phyloP scores from a whole-genome alignment of 768 basidiomycete species.

The Sporobolomyces roseus region DNA sequence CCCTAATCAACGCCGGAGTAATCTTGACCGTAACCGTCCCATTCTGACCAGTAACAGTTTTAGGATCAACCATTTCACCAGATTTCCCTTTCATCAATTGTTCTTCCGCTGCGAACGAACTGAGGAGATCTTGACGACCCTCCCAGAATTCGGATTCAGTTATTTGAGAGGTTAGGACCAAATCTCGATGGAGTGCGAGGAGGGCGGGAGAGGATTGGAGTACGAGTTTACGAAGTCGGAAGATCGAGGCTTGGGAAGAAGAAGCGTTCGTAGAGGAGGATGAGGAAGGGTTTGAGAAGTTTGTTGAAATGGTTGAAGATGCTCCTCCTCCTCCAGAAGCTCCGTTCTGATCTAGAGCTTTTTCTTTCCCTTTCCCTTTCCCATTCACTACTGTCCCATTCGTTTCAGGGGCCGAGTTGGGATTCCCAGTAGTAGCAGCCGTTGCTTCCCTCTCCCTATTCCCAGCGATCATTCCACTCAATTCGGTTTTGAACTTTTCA shows the following conservation, averaged over 20 bases:
- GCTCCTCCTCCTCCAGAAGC: neutral
- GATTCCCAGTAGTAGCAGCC: slow-evolving; percentile 37
- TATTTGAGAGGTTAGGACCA: slow-evolving; percentile 79
- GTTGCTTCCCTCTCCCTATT: slow-evolving; percentile 57
- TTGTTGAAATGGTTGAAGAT: neutral
- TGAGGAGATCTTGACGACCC: slow-evolving; percentile 69
- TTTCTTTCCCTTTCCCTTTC: neutral
- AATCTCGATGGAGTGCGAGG: slow-evolving; percentile 68
- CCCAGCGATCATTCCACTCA: slow-evolving; percentile 69
- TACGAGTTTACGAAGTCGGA: slow-evolving; percentile 25
- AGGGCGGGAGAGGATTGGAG: slow-evolving; percentile 23
- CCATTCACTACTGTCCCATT: neutral
- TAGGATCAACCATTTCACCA: slow-evolving; percentile 80
- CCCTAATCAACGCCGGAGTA: slow-evolving; percentile 84
- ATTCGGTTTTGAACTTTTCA: slow-evolving; percentile 74
- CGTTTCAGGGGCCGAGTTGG: slow-evolving; percentile 47
- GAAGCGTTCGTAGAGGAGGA: neutral
- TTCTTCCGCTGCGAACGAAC: slow-evolving; percentile 26
- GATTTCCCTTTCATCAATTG: slow-evolving; percentile 59
- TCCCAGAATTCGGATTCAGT: slow-evolving; percentile 97
- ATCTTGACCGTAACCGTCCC: slow-evolving; percentile 85
- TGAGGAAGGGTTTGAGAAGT: too few relatives aligned
- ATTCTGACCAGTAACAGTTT: slow-evolving; percentile 74
- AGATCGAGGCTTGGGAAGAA: slow-evolving; percentile 9
- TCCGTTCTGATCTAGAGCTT: slow-evolving; percentile 5